phyloP scores from a whole-genome alignment of 192 early-diverging fungal species.

The Coemansia sp. region DNA sequence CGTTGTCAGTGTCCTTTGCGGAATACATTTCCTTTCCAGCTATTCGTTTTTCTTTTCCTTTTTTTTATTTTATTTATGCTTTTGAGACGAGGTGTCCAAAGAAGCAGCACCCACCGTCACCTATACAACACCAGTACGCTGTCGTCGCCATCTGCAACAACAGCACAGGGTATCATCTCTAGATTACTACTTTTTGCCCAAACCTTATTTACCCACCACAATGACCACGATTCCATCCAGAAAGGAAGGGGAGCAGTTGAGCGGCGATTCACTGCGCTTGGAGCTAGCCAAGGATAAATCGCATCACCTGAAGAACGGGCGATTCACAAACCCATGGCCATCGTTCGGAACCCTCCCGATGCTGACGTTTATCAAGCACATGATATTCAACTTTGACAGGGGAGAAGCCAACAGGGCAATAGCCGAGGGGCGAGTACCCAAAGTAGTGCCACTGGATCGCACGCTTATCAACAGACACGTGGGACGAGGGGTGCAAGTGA shows the following conservation, averaged over 20 bases:
- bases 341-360: constrained; percentile 27
- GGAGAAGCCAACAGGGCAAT: constrained; percentile 15
- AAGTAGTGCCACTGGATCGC: constrained; percentile 29
- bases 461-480: constrained; percentile 16
- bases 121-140: background rate
- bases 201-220: background rate
- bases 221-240: background rate
- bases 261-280: background rate
- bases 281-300: constrained; percentile 24
- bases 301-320: constrained; percentile 58
- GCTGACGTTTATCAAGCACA: constrained; percentile 11
- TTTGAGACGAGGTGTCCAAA: background rate
- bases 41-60: background rate
- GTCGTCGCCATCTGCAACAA: background rate
- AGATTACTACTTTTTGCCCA: too few species aligned
- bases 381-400: constrained; percentile 9
- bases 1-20: background rate
- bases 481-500: constrained; percentile 37
- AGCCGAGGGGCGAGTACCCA: constrained; percentile 30
- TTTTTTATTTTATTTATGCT: background rate
- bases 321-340: constrained; percentile 72
- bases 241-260: background rate
- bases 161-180: background rate
- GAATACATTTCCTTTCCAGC: background rate
- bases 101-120: background rate